Evolutionary conservation across 2,329 filamentous ascomycete genomes (phyloP).

Genomic region (Venturiaceae sp.): DNA sequence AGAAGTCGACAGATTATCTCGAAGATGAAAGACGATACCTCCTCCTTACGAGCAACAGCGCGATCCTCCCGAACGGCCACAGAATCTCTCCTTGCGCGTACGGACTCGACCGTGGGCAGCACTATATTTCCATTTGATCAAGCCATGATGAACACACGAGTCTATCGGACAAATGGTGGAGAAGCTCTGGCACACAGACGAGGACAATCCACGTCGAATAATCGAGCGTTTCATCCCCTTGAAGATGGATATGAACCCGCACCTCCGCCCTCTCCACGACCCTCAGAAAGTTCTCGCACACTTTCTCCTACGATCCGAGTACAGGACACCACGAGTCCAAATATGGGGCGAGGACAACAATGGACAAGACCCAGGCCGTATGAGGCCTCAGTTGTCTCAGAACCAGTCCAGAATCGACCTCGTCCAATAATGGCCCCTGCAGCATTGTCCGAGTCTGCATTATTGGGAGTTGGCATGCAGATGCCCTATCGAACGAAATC

Average conservation of each 20-base stretch:
- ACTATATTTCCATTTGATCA: conserved; percentile 9
- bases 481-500: neutral
- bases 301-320: conserved; percentile 4
- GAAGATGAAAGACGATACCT: conserved; percentile 26
- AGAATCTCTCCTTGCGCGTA: conserved; percentile 17
- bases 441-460: conserved; percentile 2
- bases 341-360: neutral
- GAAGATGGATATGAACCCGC: neutral
- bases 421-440: conserved; percentile 1
- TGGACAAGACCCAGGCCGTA: conserved; percentile 7
- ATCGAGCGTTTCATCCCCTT: neutral
- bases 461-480: neutral
- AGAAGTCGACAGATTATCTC: conserved; percentile 24
- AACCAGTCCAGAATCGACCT: neutral
- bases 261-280: neutral
- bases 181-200: neutral
- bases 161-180: neutral
- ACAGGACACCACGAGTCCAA: neutral
- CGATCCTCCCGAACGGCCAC: conserved; percentile 16
- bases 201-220: neutral
- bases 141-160: neutral
- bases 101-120: conserved; percentile 17
- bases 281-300: neutral
- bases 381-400: conserved; percentile 5
- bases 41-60: conserved; percentile 22